These are phyloP conservation scores for Rhynchospora breviuscula DNA, from an alignment of 176 grass and related monocot species.

Conservation along the genomic window DNA sequence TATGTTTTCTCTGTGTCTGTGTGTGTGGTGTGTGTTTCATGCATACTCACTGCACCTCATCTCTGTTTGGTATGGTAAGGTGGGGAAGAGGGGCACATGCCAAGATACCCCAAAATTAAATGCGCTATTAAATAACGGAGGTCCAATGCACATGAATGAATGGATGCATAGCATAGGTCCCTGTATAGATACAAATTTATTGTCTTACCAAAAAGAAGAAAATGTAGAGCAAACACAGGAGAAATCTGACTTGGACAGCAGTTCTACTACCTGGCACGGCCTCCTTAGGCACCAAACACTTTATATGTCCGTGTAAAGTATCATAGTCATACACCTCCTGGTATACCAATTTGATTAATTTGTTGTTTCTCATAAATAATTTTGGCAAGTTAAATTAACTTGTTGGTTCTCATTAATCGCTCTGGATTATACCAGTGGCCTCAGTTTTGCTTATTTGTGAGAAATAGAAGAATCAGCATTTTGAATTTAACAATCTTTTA, in stretches of 20 bases:
- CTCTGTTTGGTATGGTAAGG: neutral
- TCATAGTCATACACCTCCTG: too few relatives aligned
- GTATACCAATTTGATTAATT: too few relatives aligned
- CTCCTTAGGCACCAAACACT: conserved; percentile 1
- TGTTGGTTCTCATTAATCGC: neutral
- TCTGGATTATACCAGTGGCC: neutral
- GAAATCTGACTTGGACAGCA: neutral
- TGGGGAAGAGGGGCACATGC: conserved; percentile 12
- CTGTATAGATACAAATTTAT: neutral
- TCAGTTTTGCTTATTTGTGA: neutral
- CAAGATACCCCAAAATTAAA: conserved; percentile 24
- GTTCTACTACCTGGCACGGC: neutral
- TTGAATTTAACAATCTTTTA: neutral
- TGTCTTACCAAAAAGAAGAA: conserved; percentile 7
- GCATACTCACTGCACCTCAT: neutral
- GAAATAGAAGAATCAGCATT: neutral
- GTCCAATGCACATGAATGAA: conserved; percentile 1
- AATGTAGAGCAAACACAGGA: neutral
- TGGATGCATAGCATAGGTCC: neutral
- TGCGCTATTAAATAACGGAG: conserved; percentile 21
- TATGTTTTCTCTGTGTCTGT: neutral
- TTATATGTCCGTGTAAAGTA: neutral
- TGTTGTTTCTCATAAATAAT: too few relatives aligned
- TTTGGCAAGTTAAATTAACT: neutral
- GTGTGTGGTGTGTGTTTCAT: neutral